Base-by-base conservation (phyloP, 1,284 basidiomycete species). In the Tilletia horrida region DNA sequence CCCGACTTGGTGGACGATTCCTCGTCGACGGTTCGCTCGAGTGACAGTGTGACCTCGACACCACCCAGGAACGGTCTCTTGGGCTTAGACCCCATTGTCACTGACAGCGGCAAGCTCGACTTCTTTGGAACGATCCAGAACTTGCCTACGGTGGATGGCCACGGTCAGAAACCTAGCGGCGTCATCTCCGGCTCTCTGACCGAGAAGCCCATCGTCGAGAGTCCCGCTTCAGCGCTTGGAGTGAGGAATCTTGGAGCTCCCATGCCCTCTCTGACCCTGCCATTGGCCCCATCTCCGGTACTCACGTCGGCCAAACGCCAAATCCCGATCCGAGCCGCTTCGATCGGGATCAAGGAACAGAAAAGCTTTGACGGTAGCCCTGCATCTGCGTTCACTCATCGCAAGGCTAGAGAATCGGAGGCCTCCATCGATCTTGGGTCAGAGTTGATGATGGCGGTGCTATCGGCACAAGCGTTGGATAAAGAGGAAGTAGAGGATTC, bases 71-170 rank as follows among this genome's bases (percentile, higher is more conserved):
- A 18, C 18, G 27, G 27, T 8, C 14, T 40, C 27, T 29, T 25
- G 29, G 55, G 25, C 18, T 16, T 59, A 11, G 55, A 59, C 4
- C 55, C 55, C 3, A 40, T 59, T 27, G 9, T 59, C 14, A 59
- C 55, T 9, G 55, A 29, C 25, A 35, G 27, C 16, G 55, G 55
- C 35, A 59, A 59, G 14, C 27, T 59, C 6, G 55, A 59, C 27
- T 59, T 59, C 29, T 59, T 59, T n/a, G 55, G 27, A 13, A 59
- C 27, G 11, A 59, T 59, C 29, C 27, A 40, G 55, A 31, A 59
- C 16, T 14, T 59, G n/a, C 55, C 55, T 4, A 31, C 55, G 14
- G 29, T 31, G n/a, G 29, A 31, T 21, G 55, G 55, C 8, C 55
- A 59, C 29, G 55, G 55, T 11, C 35, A 40, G 35, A 40, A 40